phyloP scores from a whole-genome alignment of 345 rosid species.

The Schrenkiella parvula region DNA sequence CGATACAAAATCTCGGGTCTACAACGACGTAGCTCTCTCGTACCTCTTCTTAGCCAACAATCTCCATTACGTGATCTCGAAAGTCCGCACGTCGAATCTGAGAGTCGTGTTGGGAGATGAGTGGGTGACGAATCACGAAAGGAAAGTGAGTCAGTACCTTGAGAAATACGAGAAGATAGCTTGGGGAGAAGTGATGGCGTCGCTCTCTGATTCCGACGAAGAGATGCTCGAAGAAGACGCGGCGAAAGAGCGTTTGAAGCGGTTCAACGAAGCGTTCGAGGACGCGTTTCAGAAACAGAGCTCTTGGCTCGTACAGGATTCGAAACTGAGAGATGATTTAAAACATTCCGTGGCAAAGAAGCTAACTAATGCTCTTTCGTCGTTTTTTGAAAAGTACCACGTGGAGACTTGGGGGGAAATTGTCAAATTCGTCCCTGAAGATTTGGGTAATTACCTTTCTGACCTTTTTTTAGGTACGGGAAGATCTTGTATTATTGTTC shows the following conservation, averaged over 20 bases:
- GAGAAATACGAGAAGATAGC: slow-evolving; percentile 60
- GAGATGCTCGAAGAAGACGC: slow-evolving; percentile 22
- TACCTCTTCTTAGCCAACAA: slow-evolving; percentile 78
- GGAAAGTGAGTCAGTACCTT: slow-evolving; percentile 49
- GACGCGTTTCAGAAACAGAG: slow-evolving; percentile 51
- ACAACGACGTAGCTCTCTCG: slow-evolving; percentile 59
- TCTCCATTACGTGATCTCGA: slow-evolving; percentile 64
- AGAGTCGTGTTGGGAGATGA: slow-evolving; percentile 51
- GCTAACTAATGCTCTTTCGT: slow-evolving; percentile 33
- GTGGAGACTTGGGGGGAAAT: slow-evolving; percentile 19
- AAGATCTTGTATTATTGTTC: not conserved
- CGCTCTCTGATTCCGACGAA: slow-evolving; percentile 40
- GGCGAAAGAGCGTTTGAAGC: slow-evolving; percentile 40
- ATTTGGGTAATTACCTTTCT: slow-evolving; percentile 52
- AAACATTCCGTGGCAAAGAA: slow-evolving; percentile 45
- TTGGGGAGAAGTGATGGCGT: slow-evolving; percentile 54
- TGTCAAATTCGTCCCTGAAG: slow-evolving; percentile 62
- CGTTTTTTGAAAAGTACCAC: slow-evolving; percentile 38
- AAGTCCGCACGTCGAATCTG: slow-evolving; percentile 55
- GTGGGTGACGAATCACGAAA: slow-evolving; percentile 59
- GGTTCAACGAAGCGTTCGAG: slow-evolving; percentile 55
- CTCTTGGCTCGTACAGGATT: slow-evolving; percentile 56
- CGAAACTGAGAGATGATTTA: slow-evolving; percentile 51
- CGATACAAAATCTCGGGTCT: slow-evolving; percentile 55
- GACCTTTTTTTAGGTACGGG: slow-evolving; percentile 38